Percentiles rank a stretch among this genome's conserved stretches.
phyloP scores from a whole-genome alignment of 2,329 filamentous ascomycete genomes.

The Fusarium illudens region DNA sequence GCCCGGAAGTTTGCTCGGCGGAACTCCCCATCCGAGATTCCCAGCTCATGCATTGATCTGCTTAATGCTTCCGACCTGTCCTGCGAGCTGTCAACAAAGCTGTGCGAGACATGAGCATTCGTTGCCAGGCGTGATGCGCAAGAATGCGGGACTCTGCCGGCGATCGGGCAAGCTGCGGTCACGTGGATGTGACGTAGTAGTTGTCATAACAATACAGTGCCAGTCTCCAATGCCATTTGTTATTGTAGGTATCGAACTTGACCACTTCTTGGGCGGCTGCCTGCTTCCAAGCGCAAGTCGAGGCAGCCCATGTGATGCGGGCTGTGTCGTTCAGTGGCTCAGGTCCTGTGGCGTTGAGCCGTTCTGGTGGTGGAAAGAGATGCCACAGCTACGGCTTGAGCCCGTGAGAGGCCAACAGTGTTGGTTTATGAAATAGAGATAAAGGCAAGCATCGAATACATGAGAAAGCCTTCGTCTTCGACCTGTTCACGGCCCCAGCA shows the following conservation, averaged over 20 bases:
- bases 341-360: background rate
- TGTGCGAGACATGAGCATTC: background rate
- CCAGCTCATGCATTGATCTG: background rate
- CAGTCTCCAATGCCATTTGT: background rate
- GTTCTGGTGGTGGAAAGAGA: background rate
- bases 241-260: too few relatives aligned
- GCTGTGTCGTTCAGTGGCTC: background rate
- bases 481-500: background rate
- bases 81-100: background rate
- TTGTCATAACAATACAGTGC: background rate
- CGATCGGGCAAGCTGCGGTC: background rate
- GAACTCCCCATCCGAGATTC: background rate
- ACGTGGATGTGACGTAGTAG: background rate
- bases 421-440: background rate
- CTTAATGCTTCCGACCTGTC: background rate
- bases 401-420: background rate
- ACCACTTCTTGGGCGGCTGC: background rate
- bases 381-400: background rate
- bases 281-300: background rate
- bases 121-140: background rate
- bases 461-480: background rate
- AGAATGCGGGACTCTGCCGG: background rate
- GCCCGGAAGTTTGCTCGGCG: background rate
- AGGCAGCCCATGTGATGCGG: background rate
- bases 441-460: background rate